Conservation (phyloP, 495 filamentous ascomycete species). For the Penicillium robsamsonii region DNA sequence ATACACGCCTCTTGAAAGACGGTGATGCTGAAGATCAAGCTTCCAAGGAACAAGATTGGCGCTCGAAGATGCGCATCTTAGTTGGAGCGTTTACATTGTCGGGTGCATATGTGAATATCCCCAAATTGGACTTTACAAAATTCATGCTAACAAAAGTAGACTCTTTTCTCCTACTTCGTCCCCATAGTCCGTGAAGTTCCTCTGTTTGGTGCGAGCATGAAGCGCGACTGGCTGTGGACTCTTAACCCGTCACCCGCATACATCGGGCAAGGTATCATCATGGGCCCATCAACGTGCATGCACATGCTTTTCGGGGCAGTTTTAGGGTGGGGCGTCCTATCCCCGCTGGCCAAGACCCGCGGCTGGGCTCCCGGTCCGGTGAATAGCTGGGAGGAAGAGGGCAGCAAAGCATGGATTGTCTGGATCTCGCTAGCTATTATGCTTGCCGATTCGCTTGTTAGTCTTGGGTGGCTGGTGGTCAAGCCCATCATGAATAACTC, state of each 20-base stretch:
- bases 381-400: conserved; percentile 83
- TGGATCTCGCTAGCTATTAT: conserved; percentile 96
- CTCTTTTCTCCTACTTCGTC: conserved; percentile 88
- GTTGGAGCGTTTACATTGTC: conserved; percentile 57
- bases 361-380: conserved; percentile 91
- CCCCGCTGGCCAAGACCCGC: conserved; percentile 76
- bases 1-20: conserved; percentile 27
- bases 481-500: conserved; percentile 53
- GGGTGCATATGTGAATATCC: conserved; percentile 48
- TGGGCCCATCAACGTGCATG: conserved; percentile 84
- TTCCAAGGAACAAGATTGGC: conserved; percentile 55
- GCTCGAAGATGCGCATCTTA: conserved; percentile 59
- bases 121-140: background rate
- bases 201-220: conserved; percentile 73
- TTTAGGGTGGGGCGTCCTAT: conserved; percentile 87
- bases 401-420: conserved; percentile 97
- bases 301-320: conserved; percentile 95
- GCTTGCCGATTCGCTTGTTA: conserved; percentile 89
- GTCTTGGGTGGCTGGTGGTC: conserved; percentile 74
- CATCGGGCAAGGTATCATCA: conserved; percentile 76
- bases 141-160: conserved; percentile 46
- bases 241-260: conserved; percentile 95
- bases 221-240: conserved; percentile 87
- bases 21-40: conserved; percentile 26
- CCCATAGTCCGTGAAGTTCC: conserved; percentile 82